Base-by-base conservation (phyloP, 1,284 basidiomycete genomes). In the Coniferiporia sulphurascens region DNA sequence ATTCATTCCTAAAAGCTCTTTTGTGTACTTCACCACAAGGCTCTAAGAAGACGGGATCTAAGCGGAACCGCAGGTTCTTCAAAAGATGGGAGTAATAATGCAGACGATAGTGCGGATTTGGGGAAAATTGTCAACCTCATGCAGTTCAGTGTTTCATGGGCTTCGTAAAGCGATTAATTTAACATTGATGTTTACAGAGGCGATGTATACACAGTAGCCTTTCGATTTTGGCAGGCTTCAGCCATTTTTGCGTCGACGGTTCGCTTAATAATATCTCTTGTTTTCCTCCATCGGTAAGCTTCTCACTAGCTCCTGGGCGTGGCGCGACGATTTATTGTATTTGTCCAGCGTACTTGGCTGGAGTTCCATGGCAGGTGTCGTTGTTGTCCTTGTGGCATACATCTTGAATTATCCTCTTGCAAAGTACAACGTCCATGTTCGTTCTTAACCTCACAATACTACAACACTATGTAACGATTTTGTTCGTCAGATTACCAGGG, bases 341-440 rank as follows among this genome's bases (percentile, higher is more conserved):
- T 52, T 15, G 19, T 34, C 17, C 62, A 91, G 89, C 54, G 76
- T 94, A 32, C 78, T 94, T 44, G 92, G 92, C 7, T 92, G 89
- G 88, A 89, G 89, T 48, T 84, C 89, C 0, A 77, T 94, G 34
- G 84, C 86, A 12, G 90, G 90, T n/a, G 84, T 93, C 3, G 76
- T 79, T 13, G 83, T 92, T 32, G 80, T 93, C 15, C 67, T 86
- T 4, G 64, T 89, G 3, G 85, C 85, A 4, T 86, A 86, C 60
- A 75, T 84, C 0, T 66, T 89, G 62, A 88, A 87, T 68, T 85
- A 83, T 62, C 82, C 83, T 1, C 70, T 91, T 48, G 82, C 81
- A 4, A 82, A 78, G 65, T 84, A 86, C 62, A 85, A 85, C 64
- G 76, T 93, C 59, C 78, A 76, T 58, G 86, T 88, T 61, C 59